Base-by-base conservation (phyloP, 768 basidiomycete species). In the Tephrocybe rancida region DNA sequence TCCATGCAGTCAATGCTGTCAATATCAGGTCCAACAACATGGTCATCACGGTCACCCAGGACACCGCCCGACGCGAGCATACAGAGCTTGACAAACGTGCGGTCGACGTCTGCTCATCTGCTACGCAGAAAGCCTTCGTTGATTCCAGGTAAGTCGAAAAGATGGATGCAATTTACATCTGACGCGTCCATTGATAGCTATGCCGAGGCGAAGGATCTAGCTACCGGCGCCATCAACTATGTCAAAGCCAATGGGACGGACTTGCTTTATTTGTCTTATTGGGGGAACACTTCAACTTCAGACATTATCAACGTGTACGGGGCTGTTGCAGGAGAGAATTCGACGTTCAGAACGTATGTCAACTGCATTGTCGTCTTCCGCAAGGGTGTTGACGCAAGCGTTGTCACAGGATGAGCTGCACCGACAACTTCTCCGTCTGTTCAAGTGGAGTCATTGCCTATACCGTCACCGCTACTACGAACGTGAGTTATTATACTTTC, bases 401-500 rank as follows among this genome's bases (percentile, higher is more conserved):
- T n/a, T 35, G 24, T 47, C 25, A n/a, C 27, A 74, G 71, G 27
- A 60, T 79, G 54, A 72, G 64, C 67, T 79, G 76, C 66, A 55
- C 54, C 21, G 77, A 77, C 56, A 50, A 64, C n/a, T 70, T 66
- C 51, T 65, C 65, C 29, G 73, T 58, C 19, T 75, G 73, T 66
- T 51, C 46, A 34, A 59, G 63, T 44, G 71, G 71, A 57, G 71
- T 75, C 37, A 75, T 77, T 52, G 76, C 75, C 4, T 77, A 78
- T 67, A 77, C 76, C 24, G 59, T 73, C 48, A 73, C 67, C 45
- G 50, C 73, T n/a, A 70, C 75, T 27, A 77, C 74, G 49, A 73
- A 77, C 62, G 72, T 72, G 30, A 50, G 65, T 57, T 9, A 14
- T 25, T n/a, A n/a, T n/a, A n/a, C n/a, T n/a, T n/a, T n/a, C n/a